Conservation (phyloP, 441 rosid genomes). For the Isatis lusitanica region DNA sequence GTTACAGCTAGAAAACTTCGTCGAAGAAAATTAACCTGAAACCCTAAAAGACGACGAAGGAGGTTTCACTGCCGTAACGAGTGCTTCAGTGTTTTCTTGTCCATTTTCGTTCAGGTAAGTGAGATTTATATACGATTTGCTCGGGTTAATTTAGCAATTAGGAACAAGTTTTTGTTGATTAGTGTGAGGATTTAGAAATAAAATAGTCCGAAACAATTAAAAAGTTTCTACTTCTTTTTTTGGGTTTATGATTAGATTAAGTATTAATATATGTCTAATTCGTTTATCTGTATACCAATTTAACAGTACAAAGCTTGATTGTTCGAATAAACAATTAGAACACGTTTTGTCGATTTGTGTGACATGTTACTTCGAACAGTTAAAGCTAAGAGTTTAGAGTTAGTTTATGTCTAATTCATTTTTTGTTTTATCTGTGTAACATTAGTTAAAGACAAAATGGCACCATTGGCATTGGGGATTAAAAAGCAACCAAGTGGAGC, state of each 20-base stretch:
- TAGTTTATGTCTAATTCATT: neutral
- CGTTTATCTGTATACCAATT: too few species aligned
- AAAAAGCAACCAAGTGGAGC: constrained; percentile 4
- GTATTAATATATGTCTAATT: too few species aligned
- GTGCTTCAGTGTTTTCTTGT: neutral
- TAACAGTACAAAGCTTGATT: too few species aligned
- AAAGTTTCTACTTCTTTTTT: too few species aligned
- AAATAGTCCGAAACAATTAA: too few species aligned
- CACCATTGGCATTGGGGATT: neutral
- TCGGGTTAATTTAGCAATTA: neutral
- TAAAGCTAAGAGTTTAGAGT: neutral
- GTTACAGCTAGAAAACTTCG: neutral
- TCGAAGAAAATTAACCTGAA: neutral
- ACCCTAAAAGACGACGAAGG: neutral
- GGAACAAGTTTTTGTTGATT: neutral
- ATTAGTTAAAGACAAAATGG: neutral
- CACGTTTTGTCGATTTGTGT: neutral
- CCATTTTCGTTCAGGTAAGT: neutral
- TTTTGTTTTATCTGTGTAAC: neutral
- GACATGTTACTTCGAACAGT: neutral
- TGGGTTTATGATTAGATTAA: too few species aligned
- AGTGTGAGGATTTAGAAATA: neutral
- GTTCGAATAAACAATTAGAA: too few species aligned
- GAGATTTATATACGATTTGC: neutral
- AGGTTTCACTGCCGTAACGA: neutral